Base-by-base conservation (phyloP, 139 green algal species). In the Zygnema cylindricum region DNA sequence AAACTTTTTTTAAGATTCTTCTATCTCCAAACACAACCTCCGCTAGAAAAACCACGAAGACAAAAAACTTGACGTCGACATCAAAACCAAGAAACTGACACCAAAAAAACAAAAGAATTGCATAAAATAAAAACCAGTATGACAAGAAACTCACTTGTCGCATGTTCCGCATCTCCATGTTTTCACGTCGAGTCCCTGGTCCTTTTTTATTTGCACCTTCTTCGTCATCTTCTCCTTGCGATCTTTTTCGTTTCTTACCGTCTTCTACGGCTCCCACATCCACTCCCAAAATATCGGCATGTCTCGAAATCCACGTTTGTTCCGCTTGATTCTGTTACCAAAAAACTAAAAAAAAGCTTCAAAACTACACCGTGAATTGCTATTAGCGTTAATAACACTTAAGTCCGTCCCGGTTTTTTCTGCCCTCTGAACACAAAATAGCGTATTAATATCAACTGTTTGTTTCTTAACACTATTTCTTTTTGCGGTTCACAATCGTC, bases 131-230 rank as follows among this genome's bases (percentile, higher is more conserved):
- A 30, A 35, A 25, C 7, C 7, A 79, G 16, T 79, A 16, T 43
- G 71, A 79, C 71, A 79, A 32, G 78, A 32, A 55, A 76, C 78
- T 63, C 78, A 86, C 78, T 63, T 69, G 22, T 69, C 69, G 41
- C 78, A 86, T 86, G 22, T 25, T 22, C 22, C 43, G 78, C 23
- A 86, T 22, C 22, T 63, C 78, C 0, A 32, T 32, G 0, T 16
- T 35, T 36, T 86, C 78, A 30, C 43, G 78, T 41, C n/a, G n/a
- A n/a, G n/a, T n/a, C n/a, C n/a, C n/a, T n/a, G n/a, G n/a, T n/a
- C n/a, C n/a, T n/a, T n/a, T n/a, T n/a, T 86, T 86, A 41, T 41
- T 86, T 55, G 0, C 38, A 16, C 7, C 78, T n/a, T 41, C 43
- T 38, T 86, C 78, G 49, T 63, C 78, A 76, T 63, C 78, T 0